Percentiles rank a stretch among this genome's conserved stretches.
phyloP scores from a whole-genome alignment of 2,329 filamentous ascomycete species.

The Penicillium sp. region DNA sequence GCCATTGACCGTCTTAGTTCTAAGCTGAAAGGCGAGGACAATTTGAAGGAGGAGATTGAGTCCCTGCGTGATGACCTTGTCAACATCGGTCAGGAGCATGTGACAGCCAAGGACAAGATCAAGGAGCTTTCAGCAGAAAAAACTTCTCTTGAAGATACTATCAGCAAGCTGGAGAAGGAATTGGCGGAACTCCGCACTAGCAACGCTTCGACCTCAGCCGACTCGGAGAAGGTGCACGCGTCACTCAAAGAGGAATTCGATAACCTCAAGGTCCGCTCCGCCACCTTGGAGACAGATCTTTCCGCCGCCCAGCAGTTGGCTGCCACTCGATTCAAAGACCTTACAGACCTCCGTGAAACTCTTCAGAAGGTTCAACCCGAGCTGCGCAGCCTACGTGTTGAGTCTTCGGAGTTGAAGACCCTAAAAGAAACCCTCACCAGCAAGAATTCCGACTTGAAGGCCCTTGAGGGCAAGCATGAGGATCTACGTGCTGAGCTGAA shows the following conservation, averaged over 20 bases:
- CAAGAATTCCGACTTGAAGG: slow-evolving; percentile 64
- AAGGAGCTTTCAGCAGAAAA: slow-evolving; percentile 72
- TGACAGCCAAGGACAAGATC: slow-evolving; percentile 73
- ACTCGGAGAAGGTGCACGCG: slow-evolving; percentile 52
- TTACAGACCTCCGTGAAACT: slow-evolving; percentile 75
- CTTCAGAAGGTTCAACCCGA: slow-evolving; percentile 85
- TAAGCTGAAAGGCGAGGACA: slow-evolving; percentile 73
- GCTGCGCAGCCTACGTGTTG: slow-evolving; percentile 72
- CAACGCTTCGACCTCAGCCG: slow-evolving; percentile 47
- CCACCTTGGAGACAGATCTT: slow-evolving; percentile 75
- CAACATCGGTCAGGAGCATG: slow-evolving; percentile 76
- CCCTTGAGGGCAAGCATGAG: slow-evolving; percentile 78
- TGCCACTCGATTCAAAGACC: slow-evolving; percentile 81
- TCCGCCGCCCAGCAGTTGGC: slow-evolving; percentile 83
- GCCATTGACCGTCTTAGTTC: slow-evolving; percentile 70
- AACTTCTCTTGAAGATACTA: slow-evolving; percentile 60
- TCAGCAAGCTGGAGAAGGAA: slow-evolving; percentile 70
- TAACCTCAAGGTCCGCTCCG: slow-evolving; percentile 68
- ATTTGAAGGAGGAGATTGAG: slow-evolving; percentile 81
- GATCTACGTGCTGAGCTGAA: slow-evolving; percentile 75
- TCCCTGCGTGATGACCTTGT: slow-evolving; percentile 76
- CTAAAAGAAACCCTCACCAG: slow-evolving; percentile 71
- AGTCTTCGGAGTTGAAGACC: slow-evolving; percentile 71
- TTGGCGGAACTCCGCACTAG: slow-evolving; percentile 57
- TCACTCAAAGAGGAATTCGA: slow-evolving; percentile 66